phyloP scores from a whole-genome alignment of 805 yeast genomes.

The Candida hispaniensis region DNA sequence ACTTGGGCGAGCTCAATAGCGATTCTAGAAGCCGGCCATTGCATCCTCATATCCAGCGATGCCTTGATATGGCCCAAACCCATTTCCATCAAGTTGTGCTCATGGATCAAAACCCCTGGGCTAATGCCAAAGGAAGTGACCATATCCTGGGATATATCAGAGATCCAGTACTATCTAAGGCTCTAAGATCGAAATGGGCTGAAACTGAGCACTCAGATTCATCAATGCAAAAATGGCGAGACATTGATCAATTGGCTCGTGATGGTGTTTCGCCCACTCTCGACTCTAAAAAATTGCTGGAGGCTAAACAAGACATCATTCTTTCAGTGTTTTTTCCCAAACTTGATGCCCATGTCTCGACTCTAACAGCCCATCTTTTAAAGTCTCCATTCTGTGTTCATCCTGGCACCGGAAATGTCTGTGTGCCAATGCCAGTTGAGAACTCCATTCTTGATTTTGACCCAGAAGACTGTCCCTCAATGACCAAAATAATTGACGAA shows the following conservation, averaged over 20 bases:
- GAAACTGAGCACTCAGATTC: conserved; percentile 42
- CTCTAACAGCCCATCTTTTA: conserved; percentile 78
- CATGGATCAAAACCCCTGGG: conserved; percentile 84
- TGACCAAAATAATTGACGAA: conserved; percentile 53
- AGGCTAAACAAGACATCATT: conserved; percentile 72
- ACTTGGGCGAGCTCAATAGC: conserved; percentile 57
- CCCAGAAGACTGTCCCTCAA: conserved; percentile 69
- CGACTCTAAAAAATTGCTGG: conserved; percentile 43
- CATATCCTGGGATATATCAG: conserved; percentile 53
- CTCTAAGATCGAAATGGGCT: conserved; percentile 51
- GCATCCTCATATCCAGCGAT: conserved; percentile 74
- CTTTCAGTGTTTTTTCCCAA: conserved; percentile 79
- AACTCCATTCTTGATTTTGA: conserved; percentile 42
- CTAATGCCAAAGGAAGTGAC: conserved; percentile 40
- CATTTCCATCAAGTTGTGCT: conserved; percentile 57
- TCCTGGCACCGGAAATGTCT: conserved; percentile 89
- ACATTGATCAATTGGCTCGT: conserved; percentile 40
- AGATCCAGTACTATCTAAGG: conserved; percentile 38
- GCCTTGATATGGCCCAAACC: conserved; percentile 54
- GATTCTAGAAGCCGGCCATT: conserved; percentile 56
- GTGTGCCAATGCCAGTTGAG: conserved; percentile 57
- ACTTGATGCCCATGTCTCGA: conserved; percentile 85
- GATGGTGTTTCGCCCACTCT: conserved; percentile 29
- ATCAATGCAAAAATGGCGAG: conserved; percentile 60
- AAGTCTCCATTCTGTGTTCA: conserved; percentile 96